phyloP scores from a whole-genome alignment of 306 rosid genomes.

The apple (Malus domestica) region DNA sequence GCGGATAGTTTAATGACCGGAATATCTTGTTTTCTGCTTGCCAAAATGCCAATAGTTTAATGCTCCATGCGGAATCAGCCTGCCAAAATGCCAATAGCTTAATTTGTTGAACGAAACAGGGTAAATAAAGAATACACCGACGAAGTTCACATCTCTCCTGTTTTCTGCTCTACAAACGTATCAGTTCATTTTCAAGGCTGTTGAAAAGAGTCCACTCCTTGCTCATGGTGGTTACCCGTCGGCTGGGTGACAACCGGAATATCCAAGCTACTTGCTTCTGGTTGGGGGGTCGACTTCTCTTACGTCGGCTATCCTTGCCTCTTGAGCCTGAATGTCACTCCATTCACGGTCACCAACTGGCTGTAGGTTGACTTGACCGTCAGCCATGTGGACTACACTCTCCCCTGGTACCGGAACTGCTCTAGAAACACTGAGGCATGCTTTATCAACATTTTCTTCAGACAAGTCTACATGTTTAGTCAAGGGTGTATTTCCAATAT shows the following conservation, averaged over 20 bases:
- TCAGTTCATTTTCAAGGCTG: constrained; percentile 47
- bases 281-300: constrained; percentile 77
- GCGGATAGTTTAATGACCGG: too few relatives aligned
- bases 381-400: constrained; percentile 71
- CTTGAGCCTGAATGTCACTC: constrained; percentile 95
- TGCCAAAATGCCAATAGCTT: neutral
- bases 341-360: constrained; percentile 71
- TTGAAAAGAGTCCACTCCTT: constrained; percentile 52
- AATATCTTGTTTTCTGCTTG: too few relatives aligned
- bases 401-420: constrained; percentile 59
- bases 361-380: constrained; percentile 50
- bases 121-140: constrained; percentile 23
- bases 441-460: constrained; percentile 87
- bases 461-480: constrained; percentile 89
- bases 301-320: constrained; percentile 83
- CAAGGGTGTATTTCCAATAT: constrained; percentile 26
- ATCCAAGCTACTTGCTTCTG: constrained; percentile 83
- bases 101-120: constrained; percentile 17
- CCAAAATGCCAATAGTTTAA: too few relatives aligned
- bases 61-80: neutral
- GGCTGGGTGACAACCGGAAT: constrained; percentile 87
- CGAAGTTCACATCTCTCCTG: constrained; percentile 30
- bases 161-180: constrained; percentile 13
- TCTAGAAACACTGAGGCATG: constrained; percentile 82
- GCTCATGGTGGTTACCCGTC: constrained; percentile 51